phyloP scores from a whole-genome alignment of 179 eudicot species.

The Amaranthus tricolor region DNA sequence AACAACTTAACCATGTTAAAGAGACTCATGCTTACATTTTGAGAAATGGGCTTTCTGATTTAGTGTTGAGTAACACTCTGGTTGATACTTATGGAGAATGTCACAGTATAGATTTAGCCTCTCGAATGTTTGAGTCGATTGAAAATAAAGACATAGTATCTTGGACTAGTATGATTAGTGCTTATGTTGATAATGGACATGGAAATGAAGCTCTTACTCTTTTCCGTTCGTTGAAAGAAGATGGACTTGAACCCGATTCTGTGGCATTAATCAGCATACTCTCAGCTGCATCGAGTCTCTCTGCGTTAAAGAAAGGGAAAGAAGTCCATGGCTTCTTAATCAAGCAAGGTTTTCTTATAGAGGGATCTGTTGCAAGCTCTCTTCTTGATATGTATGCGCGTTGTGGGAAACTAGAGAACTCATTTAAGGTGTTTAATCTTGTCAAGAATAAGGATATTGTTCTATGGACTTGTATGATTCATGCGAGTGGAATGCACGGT shows the following conservation, averaged over 20 bases:
- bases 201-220: conserved; percentile 40
- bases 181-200: conserved; percentile 33
- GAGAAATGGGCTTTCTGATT: conserved; percentile 55
- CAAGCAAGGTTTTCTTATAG: conserved; percentile 30
- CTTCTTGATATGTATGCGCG: conserved; percentile 47
- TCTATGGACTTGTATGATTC: conserved; percentile 59
- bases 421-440: conserved; percentile 31
- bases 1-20: conserved; percentile 49
- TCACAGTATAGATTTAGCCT: conserved; percentile 48
- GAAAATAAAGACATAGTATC: conserved; percentile 52
- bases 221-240: conserved; percentile 29
- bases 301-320: conserved; percentile 43
- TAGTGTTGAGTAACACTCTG: conserved; percentile 52
- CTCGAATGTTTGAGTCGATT: conserved; percentile 45
- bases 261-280: conserved; percentile 38
- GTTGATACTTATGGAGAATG: conserved; percentile 72
- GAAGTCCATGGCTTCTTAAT: conserved; percentile 44
- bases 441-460: conserved; percentile 32
- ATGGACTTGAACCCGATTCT: conserved; percentile 35
- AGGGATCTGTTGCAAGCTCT: conserved; percentile 40
- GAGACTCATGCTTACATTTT: conserved; percentile 67
- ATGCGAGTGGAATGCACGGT: conserved; percentile 79
- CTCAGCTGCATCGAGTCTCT: conserved; percentile 38
- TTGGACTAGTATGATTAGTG: conserved; percentile 45
- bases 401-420: conserved; percentile 36